phyloP scores from a whole-genome alignment of 2,329 filamentous ascomycete species.

The Seiridium cupressi region DNA sequence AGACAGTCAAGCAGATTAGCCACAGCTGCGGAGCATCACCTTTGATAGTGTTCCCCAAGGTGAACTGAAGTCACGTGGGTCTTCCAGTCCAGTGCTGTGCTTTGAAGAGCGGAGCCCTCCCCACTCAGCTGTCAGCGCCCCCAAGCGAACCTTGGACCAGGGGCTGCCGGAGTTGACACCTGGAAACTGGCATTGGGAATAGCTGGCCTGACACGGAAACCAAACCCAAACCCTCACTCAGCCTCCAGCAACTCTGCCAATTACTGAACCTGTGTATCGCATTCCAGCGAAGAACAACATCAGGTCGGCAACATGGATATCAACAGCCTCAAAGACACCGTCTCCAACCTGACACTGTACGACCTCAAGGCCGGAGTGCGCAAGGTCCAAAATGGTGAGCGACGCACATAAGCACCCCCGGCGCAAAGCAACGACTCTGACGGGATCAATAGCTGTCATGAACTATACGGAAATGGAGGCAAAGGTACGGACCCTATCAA shows the following conservation, averaged over 20 bases:
- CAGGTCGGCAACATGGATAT: constrained; percentile 68
- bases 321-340: constrained; percentile 78
- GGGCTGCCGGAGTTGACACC: not conserved
- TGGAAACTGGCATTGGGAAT: not conserved
- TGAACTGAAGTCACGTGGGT: no score
- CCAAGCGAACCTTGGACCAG: not conserved
- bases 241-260: not conserved
- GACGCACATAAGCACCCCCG: not conserved
- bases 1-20: no score
- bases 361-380: constrained; percentile 92
- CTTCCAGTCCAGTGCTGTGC: no score
- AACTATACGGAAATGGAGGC: constrained; percentile 95
- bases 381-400: constrained; percentile 92
- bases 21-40: no score
- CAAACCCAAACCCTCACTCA: not conserved
- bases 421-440: not conserved
- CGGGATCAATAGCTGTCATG: constrained; percentile 71
- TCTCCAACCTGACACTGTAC: constrained; percentile 90
- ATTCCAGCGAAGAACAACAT: not conserved
- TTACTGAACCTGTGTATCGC: not conserved
- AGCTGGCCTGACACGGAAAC: not conserved
- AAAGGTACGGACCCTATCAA: constrained; percentile 43
- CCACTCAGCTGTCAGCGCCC: no score
- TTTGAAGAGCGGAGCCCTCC: no score
- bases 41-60: no score